Evolutionary conservation across 768 basidiomycete genomes (phyloP).

Genomic region (Tricholoma flavovirens): DNA sequence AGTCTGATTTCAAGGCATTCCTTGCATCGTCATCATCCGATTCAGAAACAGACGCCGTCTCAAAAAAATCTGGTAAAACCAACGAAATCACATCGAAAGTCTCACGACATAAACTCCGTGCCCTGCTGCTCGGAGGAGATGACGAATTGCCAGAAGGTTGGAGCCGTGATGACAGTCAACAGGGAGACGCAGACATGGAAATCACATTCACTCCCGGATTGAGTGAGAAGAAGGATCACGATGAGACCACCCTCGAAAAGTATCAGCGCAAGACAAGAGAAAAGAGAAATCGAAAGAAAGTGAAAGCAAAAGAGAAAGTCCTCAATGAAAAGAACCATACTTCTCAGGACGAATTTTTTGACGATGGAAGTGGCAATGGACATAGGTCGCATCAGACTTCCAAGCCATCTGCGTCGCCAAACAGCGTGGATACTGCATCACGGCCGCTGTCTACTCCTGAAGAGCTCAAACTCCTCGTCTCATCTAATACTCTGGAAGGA

Average conservation of each 20-base stretch:
- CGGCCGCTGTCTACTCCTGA: slow-evolving; percentile 48
- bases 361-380: slow-evolving; percentile 39
- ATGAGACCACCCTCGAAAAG: slow-evolving; percentile 81
- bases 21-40: slow-evolving; percentile 68
- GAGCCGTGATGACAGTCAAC: slow-evolving; percentile 43
- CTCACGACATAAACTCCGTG: slow-evolving; percentile 68
- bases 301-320: slow-evolving; percentile 44
- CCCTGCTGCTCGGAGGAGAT: slow-evolving; percentile 62
- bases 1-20: slow-evolving; percentile 82
- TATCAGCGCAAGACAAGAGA: slow-evolving; percentile 90
- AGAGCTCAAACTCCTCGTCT: slow-evolving; percentile 59
- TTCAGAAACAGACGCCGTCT: slow-evolving; percentile 44
- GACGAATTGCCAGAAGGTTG: slow-evolving; percentile 82
- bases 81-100: slow-evolving; percentile 32
- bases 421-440: slow-evolving; percentile 8
- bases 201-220: slow-evolving; percentile 92
- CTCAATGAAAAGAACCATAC: slow-evolving; percentile 18
- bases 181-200: slow-evolving; percentile 77
- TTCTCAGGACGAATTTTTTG: slow-evolving; percentile 75
- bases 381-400: slow-evolving; percentile 15
- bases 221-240: slow-evolving; percentile 43
- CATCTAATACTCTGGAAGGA: slow-evolving; percentile 45
- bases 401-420: neutral
- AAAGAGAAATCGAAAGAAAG: slow-evolving; percentile 78
- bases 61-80: slow-evolving; percentile 9